These are phyloP conservation scores for Aspergillus chevalieri DNA, from an alignment of 2,329 filamentous ascomycete species.

Conservation along the genomic window DNA sequence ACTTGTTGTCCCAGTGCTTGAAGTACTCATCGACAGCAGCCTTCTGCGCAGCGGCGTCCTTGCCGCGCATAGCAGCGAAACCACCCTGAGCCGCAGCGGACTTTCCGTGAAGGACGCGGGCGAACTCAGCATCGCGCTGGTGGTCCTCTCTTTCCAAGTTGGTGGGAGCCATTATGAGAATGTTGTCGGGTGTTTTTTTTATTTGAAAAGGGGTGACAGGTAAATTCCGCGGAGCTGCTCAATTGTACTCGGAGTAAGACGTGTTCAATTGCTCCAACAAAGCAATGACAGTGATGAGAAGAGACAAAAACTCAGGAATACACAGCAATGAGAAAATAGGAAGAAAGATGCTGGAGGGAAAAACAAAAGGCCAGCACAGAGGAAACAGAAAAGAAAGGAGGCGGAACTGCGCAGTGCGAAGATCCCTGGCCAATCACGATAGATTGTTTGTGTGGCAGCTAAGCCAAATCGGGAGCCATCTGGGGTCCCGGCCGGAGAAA, in stretches of 20 bases:
- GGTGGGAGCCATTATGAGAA: conserved; percentile 45
- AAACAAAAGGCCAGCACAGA: background rate
- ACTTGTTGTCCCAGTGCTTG: conserved; percentile 92
- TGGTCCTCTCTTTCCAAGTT: conserved; percentile 77
- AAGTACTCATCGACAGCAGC: conserved; percentile 87
- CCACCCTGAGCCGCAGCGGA: conserved; percentile 66
- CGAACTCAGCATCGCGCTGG: conserved; percentile 80
- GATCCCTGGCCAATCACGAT: conserved; percentile 12
- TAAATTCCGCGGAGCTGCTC: background rate
- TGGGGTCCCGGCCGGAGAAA: conserved; percentile 9
- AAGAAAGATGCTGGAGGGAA: conserved; percentile 5
- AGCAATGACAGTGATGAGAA: too few species aligned
- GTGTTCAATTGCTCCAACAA: too few species aligned
- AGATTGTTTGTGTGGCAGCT: conserved; percentile 1
- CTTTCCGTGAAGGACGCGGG: conserved; percentile 75
- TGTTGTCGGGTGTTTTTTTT: conserved; percentile 5
- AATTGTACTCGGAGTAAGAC: background rate
- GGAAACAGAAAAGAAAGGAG: conserved; percentile 15
- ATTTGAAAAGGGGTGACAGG: conserved; percentile 13
- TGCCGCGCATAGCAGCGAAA: conserved; percentile 76
- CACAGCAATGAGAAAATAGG: conserved; percentile 5
- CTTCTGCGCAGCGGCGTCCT: conserved; percentile 72
- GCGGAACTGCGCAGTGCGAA: conserved; percentile 10
- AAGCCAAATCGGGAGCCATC: conserved; percentile 6
- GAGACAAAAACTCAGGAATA: background rate